phyloP scores from a whole-genome alignment of 208 protist species.

The Tritrichomonas musculus region DNA sequence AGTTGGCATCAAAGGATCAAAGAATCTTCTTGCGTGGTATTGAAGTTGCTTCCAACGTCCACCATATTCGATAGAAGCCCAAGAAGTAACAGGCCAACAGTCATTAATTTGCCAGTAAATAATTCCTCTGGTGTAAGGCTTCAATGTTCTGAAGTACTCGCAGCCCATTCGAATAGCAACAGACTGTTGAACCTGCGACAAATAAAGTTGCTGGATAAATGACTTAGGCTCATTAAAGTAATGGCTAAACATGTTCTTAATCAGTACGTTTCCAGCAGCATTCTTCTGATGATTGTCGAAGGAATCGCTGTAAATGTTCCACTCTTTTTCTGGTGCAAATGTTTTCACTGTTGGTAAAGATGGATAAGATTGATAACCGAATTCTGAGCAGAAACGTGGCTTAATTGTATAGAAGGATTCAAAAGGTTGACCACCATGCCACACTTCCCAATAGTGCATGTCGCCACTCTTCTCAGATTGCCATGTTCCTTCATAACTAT shows the following conservation, averaged over 20 bases:
- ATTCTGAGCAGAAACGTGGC: conserved; percentile 10
- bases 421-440: neutral
- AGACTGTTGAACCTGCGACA: neutral
- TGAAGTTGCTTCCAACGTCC: neutral
- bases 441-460: conserved; percentile 31
- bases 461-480: neutral
- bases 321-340: neutral
- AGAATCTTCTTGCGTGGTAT: neutral
- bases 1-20: neutral
- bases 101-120: conserved; percentile 17
- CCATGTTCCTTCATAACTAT: neutral
- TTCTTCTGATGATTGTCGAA: conserved; percentile 3
- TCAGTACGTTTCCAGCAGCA: neutral
- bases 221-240: neutral
- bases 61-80: neutral
- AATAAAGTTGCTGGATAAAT: neutral
- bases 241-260: neutral
- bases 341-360: neutral
- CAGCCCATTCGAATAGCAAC: neutral
- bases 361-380: conserved; percentile 21
- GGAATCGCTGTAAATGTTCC: neutral
- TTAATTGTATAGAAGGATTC: neutral
- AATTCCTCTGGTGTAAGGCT: neutral
- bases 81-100: conserved; percentile 10
- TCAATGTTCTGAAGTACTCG: neutral